These are phyloP conservation scores for Podospora pseudocomata DNA, from an alignment of 495 filamentous ascomycete genomes.

Conservation along the genomic window DNA sequence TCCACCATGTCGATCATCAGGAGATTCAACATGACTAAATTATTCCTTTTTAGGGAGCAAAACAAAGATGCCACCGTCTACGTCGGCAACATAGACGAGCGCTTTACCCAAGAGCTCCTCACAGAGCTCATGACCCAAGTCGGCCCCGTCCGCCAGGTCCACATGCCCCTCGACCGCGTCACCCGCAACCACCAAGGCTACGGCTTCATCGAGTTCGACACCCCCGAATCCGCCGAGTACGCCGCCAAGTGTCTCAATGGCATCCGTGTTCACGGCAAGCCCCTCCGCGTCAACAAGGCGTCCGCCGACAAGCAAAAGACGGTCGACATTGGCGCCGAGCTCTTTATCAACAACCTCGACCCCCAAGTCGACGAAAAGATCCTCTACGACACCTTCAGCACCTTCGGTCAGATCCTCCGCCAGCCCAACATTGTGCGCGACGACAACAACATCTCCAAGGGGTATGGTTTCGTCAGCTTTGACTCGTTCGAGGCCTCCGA, in stretches of 20 bases:
- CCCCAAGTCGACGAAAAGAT: conserved; percentile 93
- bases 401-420: conserved; percentile 81
- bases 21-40: neutral
- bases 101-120: conserved; percentile 82
- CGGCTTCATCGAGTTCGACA: conserved; percentile 97
- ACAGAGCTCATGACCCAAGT: conserved; percentile 98
- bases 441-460: conserved; percentile 85
- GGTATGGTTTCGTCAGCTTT: conserved; percentile 95
- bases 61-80: conserved; percentile 99
- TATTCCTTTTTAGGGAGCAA: conserved; percentile 68
- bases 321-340: conserved; percentile 91
- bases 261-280: conserved; percentile 87
- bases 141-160: conserved; percentile 93
- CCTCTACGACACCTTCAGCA: conserved; percentile 94
- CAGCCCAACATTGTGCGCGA: conserved; percentile 93
- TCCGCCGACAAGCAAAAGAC: conserved; percentile 93
- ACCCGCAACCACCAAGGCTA: conserved; percentile 96
- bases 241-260: conserved; percentile 96
- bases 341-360: conserved; percentile 96
- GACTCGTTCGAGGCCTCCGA: conserved; percentile 93
- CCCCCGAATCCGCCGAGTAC: conserved; percentile 95
- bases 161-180: conserved; percentile 95
- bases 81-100: conserved; percentile 96
- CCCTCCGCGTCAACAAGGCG: conserved; percentile 91
- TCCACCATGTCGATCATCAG: neutral